A percentile compares a stretch with the other conserved stretches of the same genome.
phyloP scores from a whole-genome alignment of 192 early-diverging fungal genomes.

The Backusella tarrabulga region DNA sequence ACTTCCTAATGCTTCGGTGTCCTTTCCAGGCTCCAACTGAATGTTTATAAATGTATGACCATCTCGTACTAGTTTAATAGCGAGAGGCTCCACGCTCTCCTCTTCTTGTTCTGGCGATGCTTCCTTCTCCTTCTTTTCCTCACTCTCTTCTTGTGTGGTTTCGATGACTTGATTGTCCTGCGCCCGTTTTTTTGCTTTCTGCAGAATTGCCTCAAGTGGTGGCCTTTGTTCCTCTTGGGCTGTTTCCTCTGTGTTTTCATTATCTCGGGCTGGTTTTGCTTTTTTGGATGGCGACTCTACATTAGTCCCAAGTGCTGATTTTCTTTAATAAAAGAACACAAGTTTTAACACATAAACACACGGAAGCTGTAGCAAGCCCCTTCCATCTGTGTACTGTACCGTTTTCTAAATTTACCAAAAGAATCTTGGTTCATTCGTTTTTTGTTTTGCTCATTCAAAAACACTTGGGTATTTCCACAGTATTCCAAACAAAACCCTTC shows the following conservation, averaged over 20 bases:
- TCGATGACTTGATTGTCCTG: not conserved
- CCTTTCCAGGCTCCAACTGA: slow-evolving; percentile 1
- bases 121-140: not conserved
- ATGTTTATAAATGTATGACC: not conserved
- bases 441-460: not conserved
- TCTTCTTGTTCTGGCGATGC: not conserved
- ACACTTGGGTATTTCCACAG: not conserved
- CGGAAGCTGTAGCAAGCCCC: not conserved
- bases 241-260: not conserved
- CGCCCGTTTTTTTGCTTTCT: not conserved
- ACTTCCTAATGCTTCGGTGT: not conserved
- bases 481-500: slow-evolving; percentile 12
- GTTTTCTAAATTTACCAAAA: not conserved
- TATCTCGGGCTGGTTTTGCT: not conserved
- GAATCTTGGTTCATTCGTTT: not conserved
- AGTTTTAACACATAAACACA: not conserved
- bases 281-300: not conserved
- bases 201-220: not conserved
- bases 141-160: not conserved
- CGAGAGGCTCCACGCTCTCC: not conserved
- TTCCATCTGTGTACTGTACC: not conserved
- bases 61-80: not conserved
- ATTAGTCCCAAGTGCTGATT: not conserved
- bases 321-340: not conserved
- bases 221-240: not conserved